Base-by-base conservation (phyloP, 768 basidiomycete species). In the Lyophyllum atratum region DNA sequence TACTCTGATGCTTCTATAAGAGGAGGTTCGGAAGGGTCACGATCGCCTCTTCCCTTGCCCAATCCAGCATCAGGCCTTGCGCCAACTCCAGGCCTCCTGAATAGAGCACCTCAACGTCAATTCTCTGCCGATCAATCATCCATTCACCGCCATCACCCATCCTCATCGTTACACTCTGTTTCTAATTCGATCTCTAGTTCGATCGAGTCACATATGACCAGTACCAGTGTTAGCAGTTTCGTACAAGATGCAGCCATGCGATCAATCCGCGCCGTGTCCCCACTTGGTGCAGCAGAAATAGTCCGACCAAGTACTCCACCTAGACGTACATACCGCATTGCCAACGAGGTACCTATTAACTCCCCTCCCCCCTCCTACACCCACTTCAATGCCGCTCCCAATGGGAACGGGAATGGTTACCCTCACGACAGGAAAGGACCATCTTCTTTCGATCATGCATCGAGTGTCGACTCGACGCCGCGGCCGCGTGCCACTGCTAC, bases 291-390 rank as follows among this genome's bases (percentile, higher is more conserved):
- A 12, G 42, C 50, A 33, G 50, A 55, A 17, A 19, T 4, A 14
- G 42, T 25, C 22, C 42, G 25, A 29, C 61, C 58, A 12, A 61
- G 64, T 25, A 64, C 69, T 11, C 76, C 79, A 14, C 74, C 78
- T 1, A 70, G 72, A 50, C 67, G 79, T 47, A 61, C 73, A 17
- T 78, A 76, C 49, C 78, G 79, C 43, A 64, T 83, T 50, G 67
- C 68, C 4, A 82, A 83, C 60, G 70, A 68, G 2, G 69, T 72
- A 15, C 59, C 73, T 1, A 28, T 51, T 7, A 55, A 28, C 58
- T 59, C 81, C 4, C 80, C 81, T 7, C 82, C 82, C 0, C 80
- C 82, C 3, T 79, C 82, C 2, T 82, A 83, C 42, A 66, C 61
- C 37, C 46, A 52, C 47, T 46, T 53, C 58, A 37, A 51, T 39